A percentile compares a stretch with the other conserved stretches of the same genome.
These are phyloP conservation scores for Sorghum bicolor DNA, from an alignment of 176 grass and related monocot genomes.

Conservation along the genomic window Sorghum_bicolor_NCBIv3 NC_012871.2:53484001-53484500, in stretches of 20 bases:
- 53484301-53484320: constrained; percentile 4
- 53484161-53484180: background rate
- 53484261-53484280: constrained; percentile 1
- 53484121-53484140: constrained; percentile 2
- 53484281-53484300: background rate
- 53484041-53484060: background rate
- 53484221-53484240: background rate
- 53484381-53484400: background rate
- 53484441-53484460: constrained; percentile 12
- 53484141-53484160: constrained; percentile 8
- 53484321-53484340: constrained; percentile 7
- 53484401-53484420: background rate
- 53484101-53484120: background rate
- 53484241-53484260: constrained; percentile 9
- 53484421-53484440: background rate
- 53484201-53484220: constrained; percentile 6
- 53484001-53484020: background rate
- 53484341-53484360: constrained; percentile 15
- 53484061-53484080: background rate
- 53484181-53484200: constrained; percentile 3
- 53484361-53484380: constrained; percentile 5
- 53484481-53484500: background rate
- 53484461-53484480: constrained; percentile 1
- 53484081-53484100: constrained; percentile 16
- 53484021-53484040: background rate